Evolutionary conservation across 1,284 basidiomycete species (phyloP).

Genomic region (Trametes sp.): DNA sequence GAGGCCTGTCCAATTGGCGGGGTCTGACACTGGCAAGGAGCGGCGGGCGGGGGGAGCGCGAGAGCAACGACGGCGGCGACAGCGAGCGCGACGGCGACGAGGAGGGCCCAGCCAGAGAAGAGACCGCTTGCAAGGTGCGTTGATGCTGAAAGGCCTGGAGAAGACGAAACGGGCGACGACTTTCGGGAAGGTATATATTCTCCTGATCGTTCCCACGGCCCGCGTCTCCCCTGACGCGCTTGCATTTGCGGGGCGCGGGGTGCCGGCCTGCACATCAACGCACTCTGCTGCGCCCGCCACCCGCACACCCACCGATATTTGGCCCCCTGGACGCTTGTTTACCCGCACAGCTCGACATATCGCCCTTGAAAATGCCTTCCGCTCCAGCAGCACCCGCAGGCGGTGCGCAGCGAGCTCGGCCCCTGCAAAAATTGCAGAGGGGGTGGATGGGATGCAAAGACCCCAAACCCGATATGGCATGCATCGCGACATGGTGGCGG

Average conservation of each 20-base stretch:
- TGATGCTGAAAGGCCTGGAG: slow-evolving; percentile 27
- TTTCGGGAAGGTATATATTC: slow-evolving; percentile 27
- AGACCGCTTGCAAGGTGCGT: slow-evolving; percentile 18
- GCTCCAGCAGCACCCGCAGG: too few relatives aligned
- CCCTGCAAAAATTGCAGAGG: background rate
- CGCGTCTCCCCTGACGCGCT: slow-evolving; percentile 12
- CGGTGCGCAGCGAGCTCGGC: too few relatives aligned
- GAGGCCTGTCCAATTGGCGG: slow-evolving; percentile 42
- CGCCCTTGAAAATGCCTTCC: background rate
- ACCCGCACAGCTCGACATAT: background rate
- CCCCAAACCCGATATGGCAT: slow-evolving; percentile 18
- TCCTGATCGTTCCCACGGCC: slow-evolving; percentile 31
- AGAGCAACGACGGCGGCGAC: slow-evolving; percentile 8
- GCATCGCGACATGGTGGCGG: slow-evolving; percentile 25
- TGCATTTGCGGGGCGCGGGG: slow-evolving; percentile 22
- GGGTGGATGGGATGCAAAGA: slow-evolving; percentile 7
- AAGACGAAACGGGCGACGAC: slow-evolving; percentile 16
- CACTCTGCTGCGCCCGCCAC: slow-evolving; percentile 15
- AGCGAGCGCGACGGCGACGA: slow-evolving; percentile 8
- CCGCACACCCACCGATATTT: background rate
- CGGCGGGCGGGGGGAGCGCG: slow-evolving; percentile 5
- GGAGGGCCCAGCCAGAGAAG: slow-evolving; percentile 19
- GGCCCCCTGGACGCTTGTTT: background rate
- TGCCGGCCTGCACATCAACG: slow-evolving; percentile 6
- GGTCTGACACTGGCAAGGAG: slow-evolving; percentile 10